Base-by-base conservation (phyloP, 78 protist genomes). In the Guillardia theta region DNA sequence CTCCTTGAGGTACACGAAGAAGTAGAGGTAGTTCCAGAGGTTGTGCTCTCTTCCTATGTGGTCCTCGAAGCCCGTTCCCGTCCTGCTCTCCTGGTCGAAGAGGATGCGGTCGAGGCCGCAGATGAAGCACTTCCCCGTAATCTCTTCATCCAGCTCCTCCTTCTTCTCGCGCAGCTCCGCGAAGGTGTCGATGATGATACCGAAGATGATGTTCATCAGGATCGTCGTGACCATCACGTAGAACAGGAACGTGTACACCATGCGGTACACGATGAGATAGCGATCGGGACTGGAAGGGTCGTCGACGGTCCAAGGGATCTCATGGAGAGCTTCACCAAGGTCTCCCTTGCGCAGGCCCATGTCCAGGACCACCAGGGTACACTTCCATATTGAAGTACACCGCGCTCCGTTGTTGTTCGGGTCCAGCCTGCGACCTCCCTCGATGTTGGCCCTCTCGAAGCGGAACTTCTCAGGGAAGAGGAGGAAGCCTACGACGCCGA, bases 101-200 rank as follows among this genome's bases (percentile, higher is more conserved):
- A 2, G 36, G 46, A n/a, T 6, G 37, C 77, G 30, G 21, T 95
- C 96, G 36, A 95, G 33, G 37, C 95, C 96, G 92, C 94, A 95
- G 87, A 95, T 95, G 94, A 95, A 95, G 92, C 95, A 95, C 37
- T 22, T 3, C 41, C 83, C 83, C 24, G n/a, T 36, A 27, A 83
- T 80, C 62, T 45, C 93, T 80, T 93, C 95, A 33, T 54, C 88
- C 21, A 87, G 30, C 45, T 76, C n/a, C n/a, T 48, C 44, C 95
- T 94, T 94, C 88, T 96, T 96, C 64, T 88, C 70, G 10, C 98
- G 95, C 80, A 97, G 93, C 64, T 95, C 96, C 15, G 97, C 97
- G 30, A 97, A 97, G n/a, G 98, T 96, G 93, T 97, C 98, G 94
- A 97, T 94, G 83, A 97, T 97, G 44, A 96, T 93, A 50, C 97